These are phyloP conservation scores for Papiliotrema laurentii DNA, from an alignment of 1,284 basidiomycete species.

Conservation along the genomic window DNA sequence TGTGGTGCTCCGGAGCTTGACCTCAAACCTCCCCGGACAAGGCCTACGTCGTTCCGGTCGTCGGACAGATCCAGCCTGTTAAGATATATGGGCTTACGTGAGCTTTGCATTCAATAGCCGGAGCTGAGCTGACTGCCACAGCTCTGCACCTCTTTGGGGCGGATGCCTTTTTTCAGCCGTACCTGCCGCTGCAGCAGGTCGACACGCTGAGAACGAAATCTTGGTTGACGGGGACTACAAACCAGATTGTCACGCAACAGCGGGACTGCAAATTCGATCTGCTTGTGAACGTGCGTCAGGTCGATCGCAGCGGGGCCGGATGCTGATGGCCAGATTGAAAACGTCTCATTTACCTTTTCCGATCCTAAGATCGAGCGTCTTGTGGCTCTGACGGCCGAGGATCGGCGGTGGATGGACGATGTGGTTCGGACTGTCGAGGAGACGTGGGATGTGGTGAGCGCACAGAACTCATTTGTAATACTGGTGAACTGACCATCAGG, in stretches of 20 bases:
- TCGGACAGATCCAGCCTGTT: slow-evolving; percentile 88
- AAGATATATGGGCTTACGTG: slow-evolving; percentile 85
- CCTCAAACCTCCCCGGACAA: slow-evolving; percentile 54
- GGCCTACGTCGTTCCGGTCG: slow-evolving; percentile 75
- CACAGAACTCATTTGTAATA: background rate
- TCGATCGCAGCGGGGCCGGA: background rate
- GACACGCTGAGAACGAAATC: slow-evolving; percentile 76
- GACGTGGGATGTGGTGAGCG: slow-evolving; percentile 60
- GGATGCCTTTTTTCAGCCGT: slow-evolving; percentile 97
- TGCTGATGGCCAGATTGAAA: slow-evolving; percentile 63
- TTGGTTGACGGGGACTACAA: slow-evolving; percentile 86
- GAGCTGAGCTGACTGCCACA: slow-evolving; percentile 9
- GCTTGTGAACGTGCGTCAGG: slow-evolving; percentile 70
- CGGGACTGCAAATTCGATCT: slow-evolving; percentile 76
- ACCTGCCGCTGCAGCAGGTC: slow-evolving; percentile 91
- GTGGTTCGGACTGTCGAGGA: slow-evolving; percentile 75
- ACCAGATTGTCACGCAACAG: slow-evolving; percentile 92
- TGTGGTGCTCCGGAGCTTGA: slow-evolving; percentile 85
- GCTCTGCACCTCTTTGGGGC: slow-evolving; percentile 64
- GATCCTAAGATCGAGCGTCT: slow-evolving; percentile 74
- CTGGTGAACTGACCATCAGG: slow-evolving; percentile 4
- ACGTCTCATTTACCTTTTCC: slow-evolving; percentile 74
- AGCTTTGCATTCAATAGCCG: slow-evolving; percentile 44
- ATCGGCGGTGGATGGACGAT: slow-evolving; percentile 93
- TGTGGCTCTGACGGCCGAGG: slow-evolving; percentile 78